These are phyloP conservation scores for Hepatocystis sp. DNA, from an alignment of 169 alveolate species.

Conservation along the genomic window DNA sequence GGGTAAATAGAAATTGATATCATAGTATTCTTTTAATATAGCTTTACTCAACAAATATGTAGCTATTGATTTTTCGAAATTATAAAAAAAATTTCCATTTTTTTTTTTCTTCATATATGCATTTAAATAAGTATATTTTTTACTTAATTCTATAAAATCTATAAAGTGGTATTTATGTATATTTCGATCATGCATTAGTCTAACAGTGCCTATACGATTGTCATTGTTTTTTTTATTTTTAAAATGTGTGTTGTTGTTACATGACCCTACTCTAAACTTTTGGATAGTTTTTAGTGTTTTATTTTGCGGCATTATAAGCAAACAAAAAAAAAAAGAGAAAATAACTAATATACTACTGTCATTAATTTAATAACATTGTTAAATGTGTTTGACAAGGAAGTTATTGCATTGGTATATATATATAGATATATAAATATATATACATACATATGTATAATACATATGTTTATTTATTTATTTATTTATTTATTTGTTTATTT, in stretches of 20 bases:
- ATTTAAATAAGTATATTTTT: slow-evolving; percentile 38
- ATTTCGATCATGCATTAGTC: slow-evolving; percentile 70
- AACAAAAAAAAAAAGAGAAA: no score
- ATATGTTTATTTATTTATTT: no score
- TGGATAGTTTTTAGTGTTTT: no score
- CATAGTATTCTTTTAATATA: slow-evolving; percentile 45
- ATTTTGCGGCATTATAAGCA: no score
- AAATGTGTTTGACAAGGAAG: no score
- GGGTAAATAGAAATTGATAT: slow-evolving; percentile 45
- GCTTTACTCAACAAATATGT: slow-evolving; percentile 67
- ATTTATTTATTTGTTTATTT: no score
- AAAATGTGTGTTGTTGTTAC: not conserved
- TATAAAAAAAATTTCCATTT: slow-evolving; percentile 23
- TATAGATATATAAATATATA: no score
- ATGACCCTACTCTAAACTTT: not conserved
- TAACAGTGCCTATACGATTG: not conserved
- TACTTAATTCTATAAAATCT: slow-evolving; percentile 57
- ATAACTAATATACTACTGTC: no score
- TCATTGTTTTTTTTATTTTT: slow-evolving; percentile 1
- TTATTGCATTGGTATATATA: no score
- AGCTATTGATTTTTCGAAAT: slow-evolving; percentile 61
- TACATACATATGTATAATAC: no score
- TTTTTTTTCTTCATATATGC: slow-evolving; percentile 22
- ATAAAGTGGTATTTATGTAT: slow-evolving; percentile 26
- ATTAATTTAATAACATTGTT: no score